These are phyloP conservation scores for Aspergillus jensenii DNA, from an alignment of 2,329 filamentous ascomycete genomes.

Conservation along the genomic window DNA sequence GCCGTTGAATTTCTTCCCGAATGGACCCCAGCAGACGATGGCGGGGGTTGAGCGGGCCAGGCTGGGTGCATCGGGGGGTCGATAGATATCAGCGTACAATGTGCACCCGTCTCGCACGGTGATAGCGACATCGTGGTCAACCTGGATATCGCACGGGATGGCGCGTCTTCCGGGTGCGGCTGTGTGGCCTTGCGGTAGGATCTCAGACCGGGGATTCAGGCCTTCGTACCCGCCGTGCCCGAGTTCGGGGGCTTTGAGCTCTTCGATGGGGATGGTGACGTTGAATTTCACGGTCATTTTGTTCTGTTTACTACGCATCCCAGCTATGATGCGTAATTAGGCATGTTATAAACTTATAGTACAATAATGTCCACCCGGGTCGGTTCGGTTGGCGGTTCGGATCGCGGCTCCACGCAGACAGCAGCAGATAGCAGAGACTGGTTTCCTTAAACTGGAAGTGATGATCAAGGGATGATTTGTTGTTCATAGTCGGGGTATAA, in stretches of 20 bases:
- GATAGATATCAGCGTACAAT: conserved; percentile 26
- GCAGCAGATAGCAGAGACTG: too few species aligned
- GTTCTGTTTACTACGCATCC: too few species aligned
- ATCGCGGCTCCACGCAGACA: too few species aligned
- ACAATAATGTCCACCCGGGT: too few species aligned
- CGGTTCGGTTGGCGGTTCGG: too few species aligned
- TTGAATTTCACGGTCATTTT: not conserved
- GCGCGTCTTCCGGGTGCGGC: not conserved
- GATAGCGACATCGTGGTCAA: conserved; percentile 27
- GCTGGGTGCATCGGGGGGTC: conserved; percentile 15
- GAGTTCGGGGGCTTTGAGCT: conserved; percentile 1
- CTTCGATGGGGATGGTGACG: not conserved
- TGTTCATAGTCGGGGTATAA: not conserved
- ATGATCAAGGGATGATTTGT: too few species aligned
- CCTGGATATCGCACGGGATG: not conserved
- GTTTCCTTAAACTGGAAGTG: too few species aligned
- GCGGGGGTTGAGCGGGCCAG: conserved; percentile 20
- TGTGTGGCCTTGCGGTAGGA: not conserved
- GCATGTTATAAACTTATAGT: too few species aligned
- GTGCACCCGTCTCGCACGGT: conserved; percentile 26
- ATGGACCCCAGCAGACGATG: conserved; percentile 27
- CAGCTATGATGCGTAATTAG: too few species aligned
- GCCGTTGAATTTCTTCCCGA: conserved; percentile 27
- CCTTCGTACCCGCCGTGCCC: not conserved
- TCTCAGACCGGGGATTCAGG: not conserved